A percentile compares a stretch with the other conserved stretches of the same genome.
Conservation (phyloP, 2,329 filamentous ascomycete genomes). For the Mollisiaceae sp. region DNA sequence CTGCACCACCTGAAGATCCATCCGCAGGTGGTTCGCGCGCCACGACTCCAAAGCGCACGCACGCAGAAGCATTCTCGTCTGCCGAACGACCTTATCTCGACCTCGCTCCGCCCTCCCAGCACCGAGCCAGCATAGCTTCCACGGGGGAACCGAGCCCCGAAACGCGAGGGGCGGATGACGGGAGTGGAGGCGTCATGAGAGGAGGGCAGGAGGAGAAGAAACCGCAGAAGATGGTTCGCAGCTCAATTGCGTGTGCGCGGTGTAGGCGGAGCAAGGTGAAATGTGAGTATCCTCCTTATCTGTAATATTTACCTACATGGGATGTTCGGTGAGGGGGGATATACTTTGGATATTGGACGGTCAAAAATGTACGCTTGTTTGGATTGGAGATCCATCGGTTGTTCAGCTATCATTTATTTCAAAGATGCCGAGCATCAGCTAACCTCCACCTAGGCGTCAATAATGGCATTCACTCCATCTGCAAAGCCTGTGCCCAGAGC, state of each 20-base stretch:
- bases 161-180: conserved; percentile 37
- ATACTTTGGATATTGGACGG: background rate
- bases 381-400: background rate
- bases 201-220: conserved; percentile 50
- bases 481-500: conserved; percentile 74
- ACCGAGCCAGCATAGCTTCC: conserved; percentile 35
- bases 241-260: conserved; percentile 77
- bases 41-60: conserved; percentile 42
- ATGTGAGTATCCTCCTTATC: conserved; percentile 57
- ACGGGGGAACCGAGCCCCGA: conserved; percentile 34
- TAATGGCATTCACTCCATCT: conserved; percentile 71
- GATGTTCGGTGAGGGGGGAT: background rate
- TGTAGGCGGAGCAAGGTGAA: conserved; percentile 86
- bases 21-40: conserved; percentile 34
- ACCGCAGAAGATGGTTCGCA: conserved; percentile 64
- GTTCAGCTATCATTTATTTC: background rate
- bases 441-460: conserved; percentile 52
- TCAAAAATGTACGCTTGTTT: background rate
- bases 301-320: background rate
- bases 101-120: conserved; percentile 39
- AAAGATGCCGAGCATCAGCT: conserved; percentile 16
- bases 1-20: conserved; percentile 35
- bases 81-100: conserved; percentile 39
- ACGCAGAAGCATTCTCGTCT: conserved; percentile 41
- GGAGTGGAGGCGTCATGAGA: conserved; percentile 38